Evolutionary conservation across 2,329 filamentous ascomycete species (phyloP), one percentile per base, ranked within the genome.

Genomic region (Aspergillus eucalypticola): DNA sequence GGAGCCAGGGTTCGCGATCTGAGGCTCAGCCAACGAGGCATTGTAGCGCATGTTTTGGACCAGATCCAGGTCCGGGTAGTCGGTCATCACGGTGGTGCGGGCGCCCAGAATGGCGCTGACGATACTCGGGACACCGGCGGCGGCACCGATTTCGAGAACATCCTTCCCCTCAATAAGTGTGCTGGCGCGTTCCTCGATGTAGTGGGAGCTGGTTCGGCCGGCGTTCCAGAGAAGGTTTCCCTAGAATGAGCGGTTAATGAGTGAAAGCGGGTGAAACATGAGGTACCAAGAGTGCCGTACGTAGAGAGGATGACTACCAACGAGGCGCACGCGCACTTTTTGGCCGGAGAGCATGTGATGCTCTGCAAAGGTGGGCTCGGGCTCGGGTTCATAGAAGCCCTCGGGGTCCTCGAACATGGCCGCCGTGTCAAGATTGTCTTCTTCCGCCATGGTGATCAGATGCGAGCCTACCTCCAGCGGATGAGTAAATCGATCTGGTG

Each of bases 221-320:
- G 91, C 93, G 75, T 97, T 96, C 94, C 94, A 98, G 29, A 97
- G 84, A 65, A 90, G 84, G 76, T 97, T 91, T 15, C 91, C 93
- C 86, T 86, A 68, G 64, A 13, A 62, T 54, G 56, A 44, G 17
- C 2, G 8, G 39, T 35, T 44, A 61, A 58, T 42, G 38, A 10
- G 5, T 32, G 35, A 41, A 29, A 6, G 7, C 32, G 21, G 23
- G 11, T 50, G 46, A 50, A 50, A 32, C 8, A 35, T 17, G 42
- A 39, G 54, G 44, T 38, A 48, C 38, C 42, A 19, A 23, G 27
- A 53, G 42, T 39, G 54, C 59, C 78, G 77, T 84, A 88, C 86
- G 86, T 96, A 96, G 13, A 96, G 85, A 23, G 92, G 91, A 80
- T 90, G 94, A 76, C 91, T 88, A 61, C 93, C 93, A 48, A 96